These are phyloP conservation scores for Aspergillus quadricinctus DNA, from an alignment of 2,329 filamentous ascomycete species.

Conservation along the genomic window DNA sequence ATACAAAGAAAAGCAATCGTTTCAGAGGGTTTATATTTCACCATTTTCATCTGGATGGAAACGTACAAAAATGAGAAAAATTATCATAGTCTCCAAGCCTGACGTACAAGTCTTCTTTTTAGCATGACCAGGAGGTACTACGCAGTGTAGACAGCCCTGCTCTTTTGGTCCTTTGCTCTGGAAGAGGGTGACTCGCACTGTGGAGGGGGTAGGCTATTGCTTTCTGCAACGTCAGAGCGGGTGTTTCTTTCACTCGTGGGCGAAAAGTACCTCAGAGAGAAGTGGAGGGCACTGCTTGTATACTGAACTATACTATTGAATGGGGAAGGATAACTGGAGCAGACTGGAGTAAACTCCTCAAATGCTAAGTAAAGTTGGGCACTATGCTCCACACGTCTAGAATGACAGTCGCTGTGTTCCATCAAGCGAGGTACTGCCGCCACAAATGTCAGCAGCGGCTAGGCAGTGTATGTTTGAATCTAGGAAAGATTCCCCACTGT, in stretches of 20 bases:
- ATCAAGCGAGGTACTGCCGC: background rate
- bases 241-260: background rate
- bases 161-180: background rate
- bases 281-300: background rate
- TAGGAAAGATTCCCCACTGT: background rate
- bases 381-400: background rate
- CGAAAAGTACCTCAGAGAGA: background rate
- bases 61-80: background rate
- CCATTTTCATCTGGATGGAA: background rate
- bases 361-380: background rate
- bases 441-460: background rate
- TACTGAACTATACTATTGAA: background rate
- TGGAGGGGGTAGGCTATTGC: background rate
- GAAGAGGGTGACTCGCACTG: background rate
- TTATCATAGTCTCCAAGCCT: background rate
- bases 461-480: background rate
- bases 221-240: background rate
- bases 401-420: background rate
- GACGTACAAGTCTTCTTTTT: background rate
- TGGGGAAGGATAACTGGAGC: background rate
- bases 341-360: background rate
- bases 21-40: slow-evolving; percentile 16
- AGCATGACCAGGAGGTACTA: background rate
- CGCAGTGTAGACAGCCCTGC: background rate
- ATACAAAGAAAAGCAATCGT: slow-evolving; percentile 26